Evolutionary conservation across 2,329 filamentous ascomycete species (phyloP), one percentile per base, ranked within the genome.

Genomic region (Aspergillus niger): DNA sequence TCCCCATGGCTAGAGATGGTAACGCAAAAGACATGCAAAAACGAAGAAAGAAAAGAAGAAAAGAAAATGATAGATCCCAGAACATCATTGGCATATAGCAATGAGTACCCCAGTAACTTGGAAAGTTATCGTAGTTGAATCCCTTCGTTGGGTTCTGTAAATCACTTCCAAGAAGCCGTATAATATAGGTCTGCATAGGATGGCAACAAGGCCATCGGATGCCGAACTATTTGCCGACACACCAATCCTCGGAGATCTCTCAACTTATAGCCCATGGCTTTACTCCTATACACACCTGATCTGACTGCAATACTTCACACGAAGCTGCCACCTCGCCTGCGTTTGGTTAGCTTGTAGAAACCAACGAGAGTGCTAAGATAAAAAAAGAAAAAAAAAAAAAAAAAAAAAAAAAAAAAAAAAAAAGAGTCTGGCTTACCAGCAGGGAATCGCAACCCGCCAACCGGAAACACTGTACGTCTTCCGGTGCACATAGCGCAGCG

Each of bases 21-120:
- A 54, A 52, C 50, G 39, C 57, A 63, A 63, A 63, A 39, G 44
- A 36, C 39, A 61, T 59, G 60, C 39, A 59, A 60, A 60, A 63
- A 36, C 58, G 59, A 62, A 36, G 32, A 36, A 58, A 59, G 7
- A 36, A 55, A 59, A 63, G 58, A 60, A 63, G 38, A 59, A 60
- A 62, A 58, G 38, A 55, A 59, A 64, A 64, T 55, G 54, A 63
- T 62, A 56, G 53, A 47, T 55, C 51, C 55, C 55, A 55, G 44
- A 57, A 53, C 43, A 47, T 56, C 41, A 54, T 47, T 43, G 30
- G 44, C 51, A 44, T 51, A 38, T 28, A 55, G 41, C 55, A 38
- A 43, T 48, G 48, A 39, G 20, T 44, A 50, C 54, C 39, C 47
- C 50, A 44, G 48, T 55, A 55, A 30, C 47, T 48, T 53, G 24